A percentile compares a stretch with the other conserved stretches of the same genome.
These are phyloP conservation scores for Jamesozyma jinghongensis DNA, from an alignment of 805 yeast genomes.

Conservation along the genomic window DNA sequence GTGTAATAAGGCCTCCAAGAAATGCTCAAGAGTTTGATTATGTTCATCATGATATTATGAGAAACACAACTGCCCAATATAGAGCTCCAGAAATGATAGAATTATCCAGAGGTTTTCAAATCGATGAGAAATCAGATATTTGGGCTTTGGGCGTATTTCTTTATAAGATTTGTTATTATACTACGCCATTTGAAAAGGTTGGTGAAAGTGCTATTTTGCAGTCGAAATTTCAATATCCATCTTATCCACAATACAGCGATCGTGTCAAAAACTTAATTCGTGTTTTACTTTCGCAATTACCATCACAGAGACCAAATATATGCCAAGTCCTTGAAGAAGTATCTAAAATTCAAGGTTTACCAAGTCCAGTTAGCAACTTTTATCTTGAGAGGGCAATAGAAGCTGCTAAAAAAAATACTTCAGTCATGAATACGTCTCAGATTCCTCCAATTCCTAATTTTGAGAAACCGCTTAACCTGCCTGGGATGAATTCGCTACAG, in stretches of 20 bases:
- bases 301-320: slow-evolving; percentile 64
- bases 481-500: too few relatives aligned
- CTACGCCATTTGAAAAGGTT: slow-evolving; percentile 67
- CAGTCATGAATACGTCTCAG: too few relatives aligned
- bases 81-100: slow-evolving; percentile 82
- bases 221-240: slow-evolving; percentile 45
- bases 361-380: slow-evolving; percentile 36
- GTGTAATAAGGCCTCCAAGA: slow-evolving; percentile 53
- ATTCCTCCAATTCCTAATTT: too few relatives aligned
- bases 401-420: background rate
- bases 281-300: slow-evolving; percentile 55
- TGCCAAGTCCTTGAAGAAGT: slow-evolving; percentile 65
- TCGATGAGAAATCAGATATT: slow-evolving; percentile 74
- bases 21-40: slow-evolving; percentile 49
- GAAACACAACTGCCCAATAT: slow-evolving; percentile 79
- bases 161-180: slow-evolving; percentile 70
- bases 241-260: slow-evolving; percentile 49
- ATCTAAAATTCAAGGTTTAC: slow-evolving; percentile 48
- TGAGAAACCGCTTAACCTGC: too few relatives aligned
- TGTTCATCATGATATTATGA: slow-evolving; percentile 60
- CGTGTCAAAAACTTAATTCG: slow-evolving; percentile 57
- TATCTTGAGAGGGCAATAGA: slow-evolving; percentile 25
- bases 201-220: slow-evolving; percentile 58
- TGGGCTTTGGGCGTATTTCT: slow-evolving; percentile 81
- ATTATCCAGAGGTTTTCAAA: slow-evolving; percentile 54